Conservation (phyloP, 2,329 filamentous ascomycete genomes). For the Nemania abortiva region DNA sequence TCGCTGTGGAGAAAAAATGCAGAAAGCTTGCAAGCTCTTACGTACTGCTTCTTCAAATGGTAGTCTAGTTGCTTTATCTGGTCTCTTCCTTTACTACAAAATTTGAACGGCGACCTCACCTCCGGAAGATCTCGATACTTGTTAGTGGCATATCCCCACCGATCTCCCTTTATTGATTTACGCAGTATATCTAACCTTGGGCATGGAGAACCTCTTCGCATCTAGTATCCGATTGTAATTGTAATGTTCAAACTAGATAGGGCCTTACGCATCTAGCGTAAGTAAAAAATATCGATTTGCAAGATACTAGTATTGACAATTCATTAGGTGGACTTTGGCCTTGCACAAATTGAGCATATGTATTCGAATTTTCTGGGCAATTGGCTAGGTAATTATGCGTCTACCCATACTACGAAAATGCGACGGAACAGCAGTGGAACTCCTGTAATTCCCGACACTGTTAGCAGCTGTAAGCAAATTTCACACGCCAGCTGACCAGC, state of each 20-base stretch:
- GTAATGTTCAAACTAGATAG: not conserved
- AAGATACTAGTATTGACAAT: too few species aligned
- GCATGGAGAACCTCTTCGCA: too few species aligned
- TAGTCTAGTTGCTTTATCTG: not conserved
- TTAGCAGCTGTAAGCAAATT: slow-evolving; percentile 22
- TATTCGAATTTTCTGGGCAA: not conserved
- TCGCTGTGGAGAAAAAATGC: slow-evolving; percentile 1
- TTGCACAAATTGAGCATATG: not conserved
- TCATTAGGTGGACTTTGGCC: not conserved
- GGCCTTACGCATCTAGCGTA: too few species aligned
- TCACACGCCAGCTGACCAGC: slow-evolving; percentile 30
- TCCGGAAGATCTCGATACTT: slow-evolving; percentile 1
- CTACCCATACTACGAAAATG: slow-evolving; percentile 32
- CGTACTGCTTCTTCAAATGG: not conserved
- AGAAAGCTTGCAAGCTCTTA: not conserved
- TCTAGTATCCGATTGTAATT: too few species aligned
- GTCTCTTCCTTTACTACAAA: not conserved
- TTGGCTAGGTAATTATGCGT: not conserved
- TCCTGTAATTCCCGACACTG: slow-evolving; percentile 34
- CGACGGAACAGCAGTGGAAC: slow-evolving; percentile 27
- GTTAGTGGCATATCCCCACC: not conserved
- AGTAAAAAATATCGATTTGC: too few species aligned
- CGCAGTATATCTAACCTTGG: too few species aligned
- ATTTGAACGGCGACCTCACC: not conserved
- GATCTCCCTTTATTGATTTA: too few species aligned